Evolutionary conservation across 805 yeast species (phyloP).

Genomic region (Nakazawaea sp.): DNA sequence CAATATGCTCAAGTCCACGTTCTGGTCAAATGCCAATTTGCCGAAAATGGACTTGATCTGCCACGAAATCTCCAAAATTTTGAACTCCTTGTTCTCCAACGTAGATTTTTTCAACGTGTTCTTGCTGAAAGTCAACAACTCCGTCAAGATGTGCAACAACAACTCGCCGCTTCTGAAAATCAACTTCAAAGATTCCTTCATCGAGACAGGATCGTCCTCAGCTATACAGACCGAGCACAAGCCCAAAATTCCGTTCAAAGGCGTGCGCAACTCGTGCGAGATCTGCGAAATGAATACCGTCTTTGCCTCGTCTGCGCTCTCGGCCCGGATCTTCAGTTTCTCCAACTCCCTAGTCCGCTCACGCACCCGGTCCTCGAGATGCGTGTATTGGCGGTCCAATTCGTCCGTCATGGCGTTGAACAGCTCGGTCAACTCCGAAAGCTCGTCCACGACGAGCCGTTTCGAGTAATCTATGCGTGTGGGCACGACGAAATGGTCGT

Average conservation of each 20-base stretch:
- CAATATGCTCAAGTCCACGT: slow-evolving; percentile 58
- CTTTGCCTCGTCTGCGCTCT: slow-evolving; percentile 93
- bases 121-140: slow-evolving; percentile 84
- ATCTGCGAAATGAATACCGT: slow-evolving; percentile 90
- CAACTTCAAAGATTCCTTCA: slow-evolving; percentile 70
- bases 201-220: slow-evolving; percentile 61
- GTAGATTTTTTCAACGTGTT: slow-evolving; percentile 81
- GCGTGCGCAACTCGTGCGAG: slow-evolving; percentile 91
- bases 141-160: slow-evolving; percentile 82
- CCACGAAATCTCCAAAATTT: slow-evolving; percentile 70
- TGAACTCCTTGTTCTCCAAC: slow-evolving; percentile 77
- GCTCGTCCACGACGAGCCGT: slow-evolving; percentile 68
- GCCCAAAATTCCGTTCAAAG: slow-evolving; percentile 92
- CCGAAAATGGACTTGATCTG: slow-evolving; percentile 84
- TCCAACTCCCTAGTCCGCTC: slow-evolving; percentile 85
- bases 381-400: slow-evolving; percentile 73
- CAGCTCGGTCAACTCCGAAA: slow-evolving; percentile 81
- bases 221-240: slow-evolving; percentile 93
- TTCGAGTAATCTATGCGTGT: slow-evolving; percentile 21
- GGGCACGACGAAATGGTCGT: slow-evolving; percentile 26
- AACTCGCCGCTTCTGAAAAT: slow-evolving; percentile 91
- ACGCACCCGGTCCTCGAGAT: slow-evolving; percentile 81
- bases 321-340: slow-evolving; percentile 73
- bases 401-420: slow-evolving; percentile 90
- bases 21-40: slow-evolving; percentile 70